phyloP scores from a whole-genome alignment of 129 eudicot species.

The Chrysanthemum makinoi region DNA sequence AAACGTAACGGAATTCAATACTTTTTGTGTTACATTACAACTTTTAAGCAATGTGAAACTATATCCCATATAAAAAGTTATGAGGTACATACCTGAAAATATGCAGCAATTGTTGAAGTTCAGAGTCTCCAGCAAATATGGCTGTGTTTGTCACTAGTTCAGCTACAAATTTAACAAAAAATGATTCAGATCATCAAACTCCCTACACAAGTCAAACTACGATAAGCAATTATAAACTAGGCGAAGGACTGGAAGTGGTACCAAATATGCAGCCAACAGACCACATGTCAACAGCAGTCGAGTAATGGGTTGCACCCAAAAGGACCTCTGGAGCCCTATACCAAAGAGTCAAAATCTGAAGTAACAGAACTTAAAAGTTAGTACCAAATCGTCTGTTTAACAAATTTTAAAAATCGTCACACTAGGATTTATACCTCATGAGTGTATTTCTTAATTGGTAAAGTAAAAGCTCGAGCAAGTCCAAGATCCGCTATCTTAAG shows the following conservation, averaged over 20 bases:
- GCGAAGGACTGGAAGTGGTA: constrained; percentile 19
- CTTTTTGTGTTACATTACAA: background rate
- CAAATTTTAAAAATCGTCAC: background rate
- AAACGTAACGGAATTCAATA: background rate
- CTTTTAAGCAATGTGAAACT: constrained; percentile 14
- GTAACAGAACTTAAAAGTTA: background rate
- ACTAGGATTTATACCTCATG: constrained; percentile 60
- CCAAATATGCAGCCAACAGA: constrained; percentile 98
- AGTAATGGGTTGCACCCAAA: constrained; percentile 92
- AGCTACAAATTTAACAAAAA: constrained; percentile 36
- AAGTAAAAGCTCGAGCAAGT: constrained; percentile 70
- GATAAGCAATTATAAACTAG: background rate
- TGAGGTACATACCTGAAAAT: constrained; percentile 60
- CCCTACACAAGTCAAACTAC: background rate
- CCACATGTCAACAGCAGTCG: constrained; percentile 95
- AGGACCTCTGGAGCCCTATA: constrained; percentile 98
- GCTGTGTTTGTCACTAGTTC: constrained; percentile 77
- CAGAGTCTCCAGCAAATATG: constrained; percentile 88
- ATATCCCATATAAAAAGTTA: no score
- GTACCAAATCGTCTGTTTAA: background rate
- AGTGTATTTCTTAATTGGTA: constrained; percentile 87
- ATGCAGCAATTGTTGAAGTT: constrained; percentile 89
- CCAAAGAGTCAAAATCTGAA: constrained; percentile 94
- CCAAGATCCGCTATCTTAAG: constrained; percentile 95
- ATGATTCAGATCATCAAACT: background rate